These are phyloP conservation scores for Cyberlindnera bimundalis DNA, from an alignment of 805 yeast species.

Conservation along the genomic window DNA sequence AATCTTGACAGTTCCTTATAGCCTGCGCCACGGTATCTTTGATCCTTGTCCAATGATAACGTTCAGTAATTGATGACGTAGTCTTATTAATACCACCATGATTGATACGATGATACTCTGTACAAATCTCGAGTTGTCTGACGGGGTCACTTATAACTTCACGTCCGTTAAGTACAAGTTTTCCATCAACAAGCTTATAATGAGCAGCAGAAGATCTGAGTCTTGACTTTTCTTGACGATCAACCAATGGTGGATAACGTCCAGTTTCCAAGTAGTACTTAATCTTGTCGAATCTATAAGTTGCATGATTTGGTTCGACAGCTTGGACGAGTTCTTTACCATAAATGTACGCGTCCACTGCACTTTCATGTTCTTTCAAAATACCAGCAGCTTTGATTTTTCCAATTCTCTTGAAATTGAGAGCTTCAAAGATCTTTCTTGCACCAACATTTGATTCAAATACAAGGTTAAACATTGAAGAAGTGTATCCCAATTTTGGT, in stretches of 20 bases:
- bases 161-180: constrained; percentile 68
- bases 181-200: constrained; percentile 68
- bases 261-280: constrained; percentile 79
- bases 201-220: constrained; percentile 76
- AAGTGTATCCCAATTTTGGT: constrained; percentile 80
- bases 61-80: constrained; percentile 70
- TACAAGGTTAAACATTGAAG: constrained; percentile 77
- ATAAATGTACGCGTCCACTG: constrained; percentile 84
- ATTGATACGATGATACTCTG: constrained; percentile 59
- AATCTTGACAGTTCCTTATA: constrained; percentile 69
- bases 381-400: constrained; percentile 85
- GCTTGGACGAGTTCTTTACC: constrained; percentile 71
- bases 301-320: constrained; percentile 38
- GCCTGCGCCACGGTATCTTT: constrained; percentile 84
- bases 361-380: constrained; percentile 74
- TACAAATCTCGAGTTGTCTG: constrained; percentile 71
- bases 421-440: constrained; percentile 68
- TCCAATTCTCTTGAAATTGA: constrained; percentile 76
- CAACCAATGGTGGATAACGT: constrained; percentile 77
- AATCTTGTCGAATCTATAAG: constrained; percentile 67
- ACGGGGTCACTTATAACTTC: constrained; percentile 80
- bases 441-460: constrained; percentile 88
- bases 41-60: constrained; percentile 88
- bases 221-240: constrained; percentile 84
- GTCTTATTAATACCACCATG: constrained; percentile 92